These are phyloP conservation scores for Termitomyces sp. DNA, from an alignment of 768 basidiomycete genomes.

Conservation along the genomic window DNA sequence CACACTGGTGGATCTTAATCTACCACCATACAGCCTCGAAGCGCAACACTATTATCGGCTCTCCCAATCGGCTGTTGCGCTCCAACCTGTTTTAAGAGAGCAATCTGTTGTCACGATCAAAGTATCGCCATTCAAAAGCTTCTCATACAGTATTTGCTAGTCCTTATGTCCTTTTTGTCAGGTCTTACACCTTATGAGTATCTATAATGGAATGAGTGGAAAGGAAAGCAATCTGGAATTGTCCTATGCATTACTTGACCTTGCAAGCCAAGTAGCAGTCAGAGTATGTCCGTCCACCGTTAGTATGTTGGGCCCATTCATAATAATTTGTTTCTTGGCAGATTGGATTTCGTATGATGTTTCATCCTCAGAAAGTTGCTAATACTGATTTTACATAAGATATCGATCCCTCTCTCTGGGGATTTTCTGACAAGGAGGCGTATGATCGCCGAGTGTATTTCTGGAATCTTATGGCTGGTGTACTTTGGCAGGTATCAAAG, in stretches of 20 bases:
- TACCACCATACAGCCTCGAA: conserved; percentile 46
- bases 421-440: conserved; percentile 44
- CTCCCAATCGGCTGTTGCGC: conserved; percentile 41
- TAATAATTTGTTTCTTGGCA: conserved; percentile 16
- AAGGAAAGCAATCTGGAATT: conserved; percentile 48
- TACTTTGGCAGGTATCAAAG: conserved; percentile 47
- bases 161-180: conserved; percentile 10
- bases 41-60: conserved; percentile 51
- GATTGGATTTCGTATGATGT: conserved; percentile 42
- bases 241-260: conserved; percentile 42
- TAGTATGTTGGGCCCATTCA: not conserved
- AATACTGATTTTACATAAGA: conserved; percentile 26
- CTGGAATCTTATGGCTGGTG: conserved; percentile 47
- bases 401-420: conserved; percentile 50
- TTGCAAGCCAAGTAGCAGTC: conserved; percentile 46
- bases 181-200: conserved; percentile 50
- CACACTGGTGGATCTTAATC: conserved; percentile 42
- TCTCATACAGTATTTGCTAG: not conserved
- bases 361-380: not conserved
- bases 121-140: conserved; percentile 14
- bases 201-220: conserved; percentile 53
- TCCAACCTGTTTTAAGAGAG: conserved; percentile 41
- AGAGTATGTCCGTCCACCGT: conserved; percentile 31
- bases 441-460: conserved; percentile 54
- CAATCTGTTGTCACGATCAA: conserved; percentile 47